phyloP scores from a whole-genome alignment of 305 asterid genomes.

The Solanum hybrid region DNA sequence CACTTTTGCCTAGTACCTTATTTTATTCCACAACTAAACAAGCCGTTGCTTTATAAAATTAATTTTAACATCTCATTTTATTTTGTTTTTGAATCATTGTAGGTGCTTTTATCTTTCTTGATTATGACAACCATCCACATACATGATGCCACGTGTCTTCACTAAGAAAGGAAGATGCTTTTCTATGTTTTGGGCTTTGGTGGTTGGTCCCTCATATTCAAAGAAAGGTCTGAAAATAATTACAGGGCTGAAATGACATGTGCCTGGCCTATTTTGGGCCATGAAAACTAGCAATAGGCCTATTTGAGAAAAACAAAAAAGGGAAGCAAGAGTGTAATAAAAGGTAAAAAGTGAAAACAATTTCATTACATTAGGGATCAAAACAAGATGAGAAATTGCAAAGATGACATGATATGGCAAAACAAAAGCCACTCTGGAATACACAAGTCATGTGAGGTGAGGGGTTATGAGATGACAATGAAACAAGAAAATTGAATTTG shows the following conservation, averaged over 20 bases:
- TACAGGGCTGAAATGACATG: background rate
- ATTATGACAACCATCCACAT: background rate
- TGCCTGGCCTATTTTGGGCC: background rate
- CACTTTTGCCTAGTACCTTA: background rate
- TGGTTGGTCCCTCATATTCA: background rate
- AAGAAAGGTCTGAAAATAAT: background rate
- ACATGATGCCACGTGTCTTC: background rate
- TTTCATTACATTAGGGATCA: background rate
- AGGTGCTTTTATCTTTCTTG: background rate
- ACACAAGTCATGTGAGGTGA: background rate
- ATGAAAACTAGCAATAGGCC: background rate
- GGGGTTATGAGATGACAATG: background rate
- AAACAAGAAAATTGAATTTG: background rate
- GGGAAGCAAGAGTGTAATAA: background rate
- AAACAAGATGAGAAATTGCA: background rate
- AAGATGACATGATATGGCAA: background rate
- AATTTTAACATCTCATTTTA: background rate
- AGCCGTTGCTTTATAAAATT: background rate
- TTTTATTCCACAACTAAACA: background rate
- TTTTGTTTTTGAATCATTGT: background rate
- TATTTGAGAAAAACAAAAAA: background rate
- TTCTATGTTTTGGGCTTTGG: background rate
- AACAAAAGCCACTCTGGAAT: background rate
- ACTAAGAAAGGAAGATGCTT: background rate
- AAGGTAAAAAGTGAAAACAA: background rate